These are phyloP conservation scores for Saccharomycopsis hybrid DNA, from an alignment of 1,139 yeast genomes.

Conservation along the genomic window DNA sequence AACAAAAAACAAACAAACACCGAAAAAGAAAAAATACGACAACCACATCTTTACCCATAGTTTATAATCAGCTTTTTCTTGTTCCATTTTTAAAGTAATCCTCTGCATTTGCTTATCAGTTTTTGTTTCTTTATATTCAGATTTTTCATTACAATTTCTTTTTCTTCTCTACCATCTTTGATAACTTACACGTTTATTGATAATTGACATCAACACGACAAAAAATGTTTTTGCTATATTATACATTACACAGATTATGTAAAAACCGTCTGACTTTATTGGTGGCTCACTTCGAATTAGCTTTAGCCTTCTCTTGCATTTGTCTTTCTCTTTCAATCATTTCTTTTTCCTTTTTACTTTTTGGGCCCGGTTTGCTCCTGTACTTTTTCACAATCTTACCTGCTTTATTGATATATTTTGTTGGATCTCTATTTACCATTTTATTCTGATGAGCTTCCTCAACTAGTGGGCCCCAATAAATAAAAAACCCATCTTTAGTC, in stretches of 20 bases:
- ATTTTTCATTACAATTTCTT: background rate
- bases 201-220: too few relatives aligned
- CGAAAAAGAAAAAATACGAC: background rate
- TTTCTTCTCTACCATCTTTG: background rate
- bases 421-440: slow-evolving; percentile 1
- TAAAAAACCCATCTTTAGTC: slow-evolving; percentile 93
- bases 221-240: too few relatives aligned
- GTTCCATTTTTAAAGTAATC: too few relatives aligned
- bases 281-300: too few relatives aligned
- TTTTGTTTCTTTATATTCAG: background rate
- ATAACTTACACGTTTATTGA: too few relatives aligned
- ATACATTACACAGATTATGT: too few relatives aligned
- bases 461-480: slow-evolving; percentile 87
- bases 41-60: background rate
- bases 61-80: background rate
- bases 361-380: slow-evolving; percentile 20
- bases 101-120: background rate
- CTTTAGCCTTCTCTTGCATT: background rate
- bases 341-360: slow-evolving; percentile 18
- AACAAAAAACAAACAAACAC: too few relatives aligned
- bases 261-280: too few relatives aligned
- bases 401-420: slow-evolving; percentile 9
- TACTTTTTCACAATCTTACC: slow-evolving; percentile 18
- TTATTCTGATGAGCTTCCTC: slow-evolving; percentile 46
- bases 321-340: slow-evolving; percentile 7